Evolutionary conservation across 169 alveolate species (phyloP).

Genomic region (Plasmodium vivax): DNA sequence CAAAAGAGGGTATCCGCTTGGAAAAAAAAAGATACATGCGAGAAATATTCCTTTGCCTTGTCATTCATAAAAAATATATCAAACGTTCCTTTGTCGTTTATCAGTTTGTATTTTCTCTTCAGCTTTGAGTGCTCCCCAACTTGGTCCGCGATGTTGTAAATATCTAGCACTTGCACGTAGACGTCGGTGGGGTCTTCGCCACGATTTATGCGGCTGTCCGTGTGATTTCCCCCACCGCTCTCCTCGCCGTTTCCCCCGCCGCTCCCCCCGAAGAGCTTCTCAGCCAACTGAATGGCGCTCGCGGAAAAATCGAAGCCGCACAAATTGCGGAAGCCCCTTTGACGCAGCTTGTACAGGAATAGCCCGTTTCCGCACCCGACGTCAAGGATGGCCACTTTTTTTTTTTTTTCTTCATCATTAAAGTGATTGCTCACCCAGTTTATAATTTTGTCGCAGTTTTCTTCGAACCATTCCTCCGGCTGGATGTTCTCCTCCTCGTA

Average conservation of each 20-base stretch:
- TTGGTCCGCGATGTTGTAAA: conserved; percentile 31
- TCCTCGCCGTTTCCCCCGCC: neutral
- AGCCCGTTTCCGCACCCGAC: conserved; percentile 83
- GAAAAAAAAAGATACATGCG: conserved; percentile 67
- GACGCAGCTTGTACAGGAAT: conserved; percentile 72
- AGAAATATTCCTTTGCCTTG: conserved; percentile 61
- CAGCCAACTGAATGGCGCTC: conserved; percentile 79
- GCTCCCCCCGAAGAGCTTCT: conserved; percentile 19
- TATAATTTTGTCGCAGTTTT: conserved; percentile 68
- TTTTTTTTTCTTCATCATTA: conserved; percentile 7
- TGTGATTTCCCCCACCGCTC: neutral
- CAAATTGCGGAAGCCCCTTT: conserved; percentile 64
- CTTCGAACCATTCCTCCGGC: conserved; percentile 75
- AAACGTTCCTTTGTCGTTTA: conserved; percentile 82
- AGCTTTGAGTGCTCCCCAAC: neutral
- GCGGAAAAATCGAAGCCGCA: conserved; percentile 81
- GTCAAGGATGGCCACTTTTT: conserved; percentile 73
- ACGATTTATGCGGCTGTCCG: neutral
- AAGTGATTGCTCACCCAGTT: conserved; percentile 37
- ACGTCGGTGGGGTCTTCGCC: conserved; percentile 7
- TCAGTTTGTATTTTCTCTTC: conserved; percentile 61
- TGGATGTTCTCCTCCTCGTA: conserved; percentile 53
- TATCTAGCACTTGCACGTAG: conserved; percentile 71
- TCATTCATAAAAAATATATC: conserved; percentile 81
- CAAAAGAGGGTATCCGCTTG: conserved; percentile 66